Conservation (phyloP, 495 filamentous ascomycete species). For the Lepraria neglecta region DNA sequence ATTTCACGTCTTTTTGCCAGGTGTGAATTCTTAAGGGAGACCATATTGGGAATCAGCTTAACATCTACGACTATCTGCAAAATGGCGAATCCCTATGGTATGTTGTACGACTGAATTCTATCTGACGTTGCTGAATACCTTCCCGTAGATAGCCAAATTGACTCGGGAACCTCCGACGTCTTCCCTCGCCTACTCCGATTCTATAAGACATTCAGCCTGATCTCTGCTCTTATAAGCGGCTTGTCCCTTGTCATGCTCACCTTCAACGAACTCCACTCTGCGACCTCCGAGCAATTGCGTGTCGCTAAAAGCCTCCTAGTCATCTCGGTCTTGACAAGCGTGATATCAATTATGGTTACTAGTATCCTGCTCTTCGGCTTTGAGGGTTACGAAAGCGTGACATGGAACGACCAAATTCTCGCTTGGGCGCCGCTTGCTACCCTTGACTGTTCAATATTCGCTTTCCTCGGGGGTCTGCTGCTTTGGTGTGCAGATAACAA, state of each 20-base stretch:
- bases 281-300: not conserved
- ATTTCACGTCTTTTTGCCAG: not conserved
- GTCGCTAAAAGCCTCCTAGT: not conserved
- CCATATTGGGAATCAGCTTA: not conserved
- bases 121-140: not conserved
- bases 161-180: not conserved
- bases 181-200: not conserved
- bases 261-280: not conserved
- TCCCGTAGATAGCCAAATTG: not conserved
- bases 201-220: not conserved
- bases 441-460: not conserved
- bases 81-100: not conserved
- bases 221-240: not conserved
- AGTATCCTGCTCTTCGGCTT: not conserved
- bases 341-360: not conserved
- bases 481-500: not conserved
- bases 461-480: not conserved
- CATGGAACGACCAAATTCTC: not conserved
- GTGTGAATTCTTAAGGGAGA: not conserved
- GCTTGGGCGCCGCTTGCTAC: not conserved
- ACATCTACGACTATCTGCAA: not conserved
- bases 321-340: not conserved
- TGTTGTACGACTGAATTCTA: not conserved
- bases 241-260: not conserved
- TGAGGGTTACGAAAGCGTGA: not conserved